A percentile compares a stretch with the other conserved stretches of the same genome.
phyloP scores from a whole-genome alignment of 2,329 filamentous ascomycete genomes.

The Podosphaera fusca region DNA sequence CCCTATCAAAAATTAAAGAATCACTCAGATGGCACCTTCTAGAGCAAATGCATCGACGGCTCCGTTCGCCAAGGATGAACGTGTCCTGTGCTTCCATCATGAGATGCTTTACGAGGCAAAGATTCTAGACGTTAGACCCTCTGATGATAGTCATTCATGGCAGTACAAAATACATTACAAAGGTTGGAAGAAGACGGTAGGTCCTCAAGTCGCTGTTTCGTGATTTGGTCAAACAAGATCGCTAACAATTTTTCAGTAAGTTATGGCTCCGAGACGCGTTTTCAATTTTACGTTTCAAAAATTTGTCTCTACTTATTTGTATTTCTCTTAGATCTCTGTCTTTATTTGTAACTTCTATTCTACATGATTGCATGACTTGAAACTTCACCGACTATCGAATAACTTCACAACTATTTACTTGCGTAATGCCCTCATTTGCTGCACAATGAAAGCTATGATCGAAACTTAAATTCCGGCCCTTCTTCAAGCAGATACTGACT shows the following conservation, averaged over 20 bases:
- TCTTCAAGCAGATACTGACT: conserved; percentile 5
- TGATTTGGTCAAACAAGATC: not conserved
- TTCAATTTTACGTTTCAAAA: not conserved
- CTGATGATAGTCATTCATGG: conserved; percentile 49
- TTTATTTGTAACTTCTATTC: not conserved
- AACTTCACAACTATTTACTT: not conserved
- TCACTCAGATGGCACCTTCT: conserved; percentile 14
- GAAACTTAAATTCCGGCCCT: not conserved
- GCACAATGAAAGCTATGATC: not conserved
- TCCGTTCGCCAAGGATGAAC: conserved; percentile 49
- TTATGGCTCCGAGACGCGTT: not conserved
- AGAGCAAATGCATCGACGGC: conserved; percentile 10
- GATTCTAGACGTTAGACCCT: conserved; percentile 53
- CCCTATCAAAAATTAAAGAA: not conserved
- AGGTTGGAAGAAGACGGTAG: conserved; percentile 89
- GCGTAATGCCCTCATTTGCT: not conserved
- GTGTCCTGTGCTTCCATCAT: conserved; percentile 88
- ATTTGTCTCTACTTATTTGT: not conserved
- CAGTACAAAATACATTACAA: conserved; percentile 96
- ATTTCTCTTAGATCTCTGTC: not conserved
- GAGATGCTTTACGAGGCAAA: conserved; percentile 96
- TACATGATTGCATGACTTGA: no score
- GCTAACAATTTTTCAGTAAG: conserved; percentile 1
- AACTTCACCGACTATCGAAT: no score
- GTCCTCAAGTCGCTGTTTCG: conserved; percentile 21